These are phyloP conservation scores for Trichoderma virens DNA, from an alignment of 495 filamentous ascomycete genomes.

Conservation along the genomic window DNA sequence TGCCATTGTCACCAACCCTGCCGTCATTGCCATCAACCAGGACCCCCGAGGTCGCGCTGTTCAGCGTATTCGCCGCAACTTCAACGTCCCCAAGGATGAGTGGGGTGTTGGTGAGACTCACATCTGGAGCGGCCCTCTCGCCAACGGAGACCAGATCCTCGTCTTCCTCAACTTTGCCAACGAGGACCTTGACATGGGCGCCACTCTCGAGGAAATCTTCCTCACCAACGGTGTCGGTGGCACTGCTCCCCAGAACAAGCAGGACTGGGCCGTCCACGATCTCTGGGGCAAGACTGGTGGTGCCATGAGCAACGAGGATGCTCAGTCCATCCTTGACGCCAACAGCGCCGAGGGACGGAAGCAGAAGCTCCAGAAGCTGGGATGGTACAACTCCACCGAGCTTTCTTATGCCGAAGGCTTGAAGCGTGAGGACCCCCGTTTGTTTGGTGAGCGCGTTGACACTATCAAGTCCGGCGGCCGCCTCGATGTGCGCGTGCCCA, in stretches of 20 bases:
- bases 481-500: not conserved
- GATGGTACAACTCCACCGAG: slow-evolving; percentile 9
- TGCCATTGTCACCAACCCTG: slow-evolving; percentile 49
- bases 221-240: slow-evolving; percentile 32
- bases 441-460: slow-evolving; percentile 11
- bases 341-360: not conserved
- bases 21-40: slow-evolving; percentile 40
- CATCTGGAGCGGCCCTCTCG: slow-evolving; percentile 40
- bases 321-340: slow-evolving; percentile 34
- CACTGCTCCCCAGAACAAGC: slow-evolving; percentile 27
- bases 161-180: slow-evolving; percentile 33
- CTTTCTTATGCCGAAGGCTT: slow-evolving; percentile 3
- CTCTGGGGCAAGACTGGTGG: slow-evolving; percentile 39
- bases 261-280: slow-evolving; percentile 47
- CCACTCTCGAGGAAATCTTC: slow-evolving; percentile 48
- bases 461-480: slow-evolving; percentile 5
- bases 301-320: slow-evolving; percentile 40
- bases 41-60: slow-evolving; percentile 31
- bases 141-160: slow-evolving; percentile 34
- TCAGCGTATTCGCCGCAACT: slow-evolving; percentile 27
- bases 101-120: slow-evolving; percentile 31
- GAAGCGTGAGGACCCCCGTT: slow-evolving; percentile 5
- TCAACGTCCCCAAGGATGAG: slow-evolving; percentile 20
- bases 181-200: slow-evolving; percentile 35
- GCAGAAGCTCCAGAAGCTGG: not conserved